Evolutionary conservation across 176 grass and related monocot genomes (phyloP), one percentile per base, ranked within the genome.

Genomic region (Zoysia japonica): DNA sequence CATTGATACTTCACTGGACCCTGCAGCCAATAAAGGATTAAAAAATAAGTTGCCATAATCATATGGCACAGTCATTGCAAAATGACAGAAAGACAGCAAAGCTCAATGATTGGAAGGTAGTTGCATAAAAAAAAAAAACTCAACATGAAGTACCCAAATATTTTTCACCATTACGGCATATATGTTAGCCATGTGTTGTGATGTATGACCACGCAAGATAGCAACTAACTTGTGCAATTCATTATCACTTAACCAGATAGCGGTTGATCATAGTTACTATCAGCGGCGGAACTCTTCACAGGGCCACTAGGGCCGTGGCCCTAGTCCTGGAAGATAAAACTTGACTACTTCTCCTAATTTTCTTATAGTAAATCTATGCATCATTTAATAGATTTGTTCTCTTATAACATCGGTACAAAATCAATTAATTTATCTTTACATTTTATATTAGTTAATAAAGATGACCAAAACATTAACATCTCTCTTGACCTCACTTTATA

Each of bases 11-110:
- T 19, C 41, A 46, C 40, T 66, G 16, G 39, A 72, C n/a, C 68
- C 61, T 78, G 68, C 66, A 77, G 56, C 8, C 17, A 82, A 56
- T n/a, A 69, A 70, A 64, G 16, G 9, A 28, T 28, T 28, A 28
- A 28, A 36, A 16, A 53, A 66, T 20, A 48, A 69, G 49, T 70
- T 52, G 12, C 5, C 3, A 49, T 36, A 52, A 3, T 43, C 15
- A 61, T 69, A 61, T 55, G 52, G 6, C 47, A 44, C 5, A 67
- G 7, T 28, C 28, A 28, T 28, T 28, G 14, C 17, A 17, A 47
- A 68, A 46, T 41, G 80, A 35, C 9, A 20, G 43, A 49, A 12
- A 79, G 40, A 65, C 10, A 1, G 1, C 0, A 2, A 68, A 52
- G 60, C 78, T 67, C 44, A 68, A 62, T 36, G 43, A 62, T 61